Base-by-base conservation (phyloP, 2,329 filamentous ascomycete genomes). In the Hypomyces rosellus region DNA sequence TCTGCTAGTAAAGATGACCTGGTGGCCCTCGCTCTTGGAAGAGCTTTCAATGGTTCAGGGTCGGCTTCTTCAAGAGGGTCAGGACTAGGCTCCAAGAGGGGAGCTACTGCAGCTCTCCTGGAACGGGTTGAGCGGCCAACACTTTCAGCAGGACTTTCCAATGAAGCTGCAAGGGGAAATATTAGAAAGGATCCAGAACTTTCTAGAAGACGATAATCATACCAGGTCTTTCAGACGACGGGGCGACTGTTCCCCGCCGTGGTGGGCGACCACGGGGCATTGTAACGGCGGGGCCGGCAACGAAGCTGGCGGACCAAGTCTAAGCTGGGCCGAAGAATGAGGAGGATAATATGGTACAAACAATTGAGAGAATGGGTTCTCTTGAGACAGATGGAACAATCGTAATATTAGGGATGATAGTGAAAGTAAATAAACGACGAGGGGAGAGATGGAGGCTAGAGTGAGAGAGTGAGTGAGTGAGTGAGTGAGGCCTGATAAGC, bases 221-320 rank as follows among this genome's bases (percentile, higher is more conserved):
- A 62, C 62, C 54, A 50, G 57, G 47, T 44, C 49, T 36, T 22
- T 51, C 36, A 20, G 57, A 50, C 41, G 52, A 43, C 39, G 56
- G 53, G 34, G 53, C 56, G 13, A 50, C 46, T 8, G 54, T 53
- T 14, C 50, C 53, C 52, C 50, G 59, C 36, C 51, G 34, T 13
- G 63, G 59, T 15, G 61, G 60, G 25, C 64, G 65, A 37, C 63
- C 61, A 40, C 62, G 62, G 60, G 63, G 56, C 65, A 67, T 67
- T 38, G 47, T 55, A 14, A 44, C 13, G 39, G 25, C n/a, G 46
- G n/a, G 34, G 34, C 36, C 13, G 36, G 16, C 36, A 34, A 25
- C 8, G 15, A 16, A n/a, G 14, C 37, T 16, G 13, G n/a, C 20
- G 15, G 38, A 25, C 7, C 8, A 42, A 6, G 13, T 18, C 39